Conservation (phyloP, 352 stramenopile genomes). For the Globisporangium echinulatum region DNA sequence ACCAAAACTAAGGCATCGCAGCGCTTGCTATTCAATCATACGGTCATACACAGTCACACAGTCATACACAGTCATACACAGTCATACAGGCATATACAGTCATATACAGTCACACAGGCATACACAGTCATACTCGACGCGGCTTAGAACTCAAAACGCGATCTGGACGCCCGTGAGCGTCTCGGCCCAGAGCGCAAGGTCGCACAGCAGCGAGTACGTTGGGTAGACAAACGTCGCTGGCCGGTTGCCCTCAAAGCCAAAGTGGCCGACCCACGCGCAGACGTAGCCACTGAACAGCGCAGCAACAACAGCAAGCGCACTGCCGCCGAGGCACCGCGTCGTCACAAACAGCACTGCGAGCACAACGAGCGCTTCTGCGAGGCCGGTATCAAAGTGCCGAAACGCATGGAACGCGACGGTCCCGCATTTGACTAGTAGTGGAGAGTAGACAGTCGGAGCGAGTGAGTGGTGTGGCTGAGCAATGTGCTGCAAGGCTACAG, state of each 20-base stretch:
- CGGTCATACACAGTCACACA: not conserved
- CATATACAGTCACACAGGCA: not conserved
- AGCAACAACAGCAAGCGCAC: conserved; percentile 10
- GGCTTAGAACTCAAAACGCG: conserved; percentile 14
- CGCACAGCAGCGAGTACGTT: conserved; percentile 51
- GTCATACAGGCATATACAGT: not conserved
- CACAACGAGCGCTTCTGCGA: conserved; percentile 22
- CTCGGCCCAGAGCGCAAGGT: conserved; percentile 54
- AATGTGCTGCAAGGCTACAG: not conserved
- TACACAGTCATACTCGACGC: not conserved
- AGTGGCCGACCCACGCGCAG: conserved; percentile 65
- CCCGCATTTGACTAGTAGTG: conserved; percentile 23
- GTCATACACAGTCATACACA: no score
- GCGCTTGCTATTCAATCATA: no score
- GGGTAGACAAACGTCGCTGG: conserved; percentile 69
- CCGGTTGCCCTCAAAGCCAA: conserved; percentile 54
- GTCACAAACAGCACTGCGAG: conserved; percentile 24
- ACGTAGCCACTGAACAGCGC: conserved; percentile 34
- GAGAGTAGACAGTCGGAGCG: not conserved
- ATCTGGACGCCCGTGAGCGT: conserved; percentile 28
- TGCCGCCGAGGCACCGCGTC: conserved; percentile 30
- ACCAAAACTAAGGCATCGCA: not conserved
- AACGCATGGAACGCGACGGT: conserved; percentile 32
- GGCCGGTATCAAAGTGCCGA: conserved; percentile 30
- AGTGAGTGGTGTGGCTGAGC: no score